A percentile compares a stretch with the other conserved stretches of the same genome.
Evolutionary conservation across 768 basidiomycete species (phyloP).

Genomic region (Tulasnella sp.): DNA sequence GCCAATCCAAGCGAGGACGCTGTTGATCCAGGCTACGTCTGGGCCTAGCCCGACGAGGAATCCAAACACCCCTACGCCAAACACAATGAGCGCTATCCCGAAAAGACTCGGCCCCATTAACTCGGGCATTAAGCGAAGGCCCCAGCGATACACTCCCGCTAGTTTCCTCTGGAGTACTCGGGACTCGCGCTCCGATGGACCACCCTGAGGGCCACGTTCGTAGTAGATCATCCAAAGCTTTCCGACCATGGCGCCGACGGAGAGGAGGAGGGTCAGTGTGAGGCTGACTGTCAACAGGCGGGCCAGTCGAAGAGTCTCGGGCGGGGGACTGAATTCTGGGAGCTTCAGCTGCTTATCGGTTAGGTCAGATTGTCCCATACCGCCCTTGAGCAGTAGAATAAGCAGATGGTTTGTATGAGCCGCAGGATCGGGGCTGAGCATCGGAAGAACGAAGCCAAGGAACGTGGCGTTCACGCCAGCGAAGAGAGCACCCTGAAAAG

Average conservation of each 20-base stretch:
- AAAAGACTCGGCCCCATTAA: neutral
- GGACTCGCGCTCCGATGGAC: neutral
- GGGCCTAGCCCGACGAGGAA: neutral
- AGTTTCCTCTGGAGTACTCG: neutral
- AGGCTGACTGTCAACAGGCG: neutral
- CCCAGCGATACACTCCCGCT: neutral
- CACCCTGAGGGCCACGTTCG: neutral
- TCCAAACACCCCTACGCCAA: neutral
- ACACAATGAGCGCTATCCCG: neutral
- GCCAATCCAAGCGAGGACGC: neutral
- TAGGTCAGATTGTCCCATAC: neutral
- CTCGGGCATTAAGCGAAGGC: neutral
- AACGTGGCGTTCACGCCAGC: neutral
- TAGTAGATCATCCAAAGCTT: conserved; percentile 7
- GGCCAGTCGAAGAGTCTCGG: neutral
- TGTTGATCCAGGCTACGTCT: neutral
- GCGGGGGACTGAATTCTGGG: neutral
- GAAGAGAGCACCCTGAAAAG: neutral
- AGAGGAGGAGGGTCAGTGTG: neutral
- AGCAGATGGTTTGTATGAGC: neutral
- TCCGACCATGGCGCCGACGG: neutral
- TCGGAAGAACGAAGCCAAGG: neutral
- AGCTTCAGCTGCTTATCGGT: neutral
- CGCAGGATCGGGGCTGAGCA: neutral
- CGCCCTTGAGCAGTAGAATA: neutral